phyloP scores from a whole-genome alignment of 2,329 filamentous ascomycete species.

The Apiospora arundinis region DNA sequence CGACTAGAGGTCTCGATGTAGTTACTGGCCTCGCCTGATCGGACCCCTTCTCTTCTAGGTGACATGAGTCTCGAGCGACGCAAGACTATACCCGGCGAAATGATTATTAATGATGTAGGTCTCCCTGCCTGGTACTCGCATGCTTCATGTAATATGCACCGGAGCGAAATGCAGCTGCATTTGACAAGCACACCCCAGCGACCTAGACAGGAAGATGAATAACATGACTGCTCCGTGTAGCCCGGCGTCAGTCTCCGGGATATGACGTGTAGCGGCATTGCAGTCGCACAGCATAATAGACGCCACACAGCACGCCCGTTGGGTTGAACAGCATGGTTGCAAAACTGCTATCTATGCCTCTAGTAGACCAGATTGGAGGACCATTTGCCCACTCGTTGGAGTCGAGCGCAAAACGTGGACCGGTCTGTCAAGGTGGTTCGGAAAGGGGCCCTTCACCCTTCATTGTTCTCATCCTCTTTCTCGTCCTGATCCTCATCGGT shows the following conservation, averaged over 20 bases:
- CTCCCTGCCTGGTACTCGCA: not conserved
- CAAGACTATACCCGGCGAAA: not conserved
- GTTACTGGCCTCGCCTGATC: not conserved
- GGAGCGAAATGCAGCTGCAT: not conserved
- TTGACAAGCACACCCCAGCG: not conserved
- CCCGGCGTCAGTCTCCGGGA: not conserved
- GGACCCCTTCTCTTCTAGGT: not conserved
- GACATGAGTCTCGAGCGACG: not conserved
- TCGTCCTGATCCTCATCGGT: not conserved
- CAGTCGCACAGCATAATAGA: constrained; percentile 5
- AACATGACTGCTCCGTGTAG: not conserved
- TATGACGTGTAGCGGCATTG: not conserved
- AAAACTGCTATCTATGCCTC: constrained; percentile 1
- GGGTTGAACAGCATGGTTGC: not conserved
- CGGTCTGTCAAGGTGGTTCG: constrained; percentile 2
- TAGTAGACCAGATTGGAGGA: not conserved
- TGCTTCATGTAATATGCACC: not conserved
- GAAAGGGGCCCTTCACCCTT: not conserved
- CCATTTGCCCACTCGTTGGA: not conserved
- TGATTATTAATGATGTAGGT: not conserved
- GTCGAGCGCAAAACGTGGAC: not conserved
- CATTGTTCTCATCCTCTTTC: not conserved
- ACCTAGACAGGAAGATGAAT: not conserved
- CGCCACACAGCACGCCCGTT: constrained; percentile 1
- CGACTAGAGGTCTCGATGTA: not conserved